Conservation (phyloP, 208 protist species). For the Novymonas esmeraldas region DNA sequence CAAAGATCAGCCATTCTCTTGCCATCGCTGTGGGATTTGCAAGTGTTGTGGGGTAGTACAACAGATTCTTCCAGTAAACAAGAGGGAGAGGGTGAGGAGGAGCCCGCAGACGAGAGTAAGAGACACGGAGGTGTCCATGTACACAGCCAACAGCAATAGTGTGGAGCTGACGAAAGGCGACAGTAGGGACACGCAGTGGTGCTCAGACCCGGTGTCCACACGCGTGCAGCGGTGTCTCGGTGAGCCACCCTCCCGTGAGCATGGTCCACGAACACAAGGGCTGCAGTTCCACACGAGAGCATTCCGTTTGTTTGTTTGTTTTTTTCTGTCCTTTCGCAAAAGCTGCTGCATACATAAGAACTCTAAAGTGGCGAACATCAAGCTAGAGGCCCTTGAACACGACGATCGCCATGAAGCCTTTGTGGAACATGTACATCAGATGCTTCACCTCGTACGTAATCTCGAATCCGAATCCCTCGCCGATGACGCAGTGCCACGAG, state of each 20-base stretch:
- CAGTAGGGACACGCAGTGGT: no score
- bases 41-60: conserved; percentile 14
- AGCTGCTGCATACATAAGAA: conserved; percentile 17
- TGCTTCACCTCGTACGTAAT: conserved; percentile 95
- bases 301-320: conserved; percentile 1
- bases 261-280: no score
- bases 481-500: conserved; percentile 95
- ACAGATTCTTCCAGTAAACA: not conserved
- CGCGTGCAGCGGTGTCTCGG: no score
- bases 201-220: no score
- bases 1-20: conserved; percentile 72
- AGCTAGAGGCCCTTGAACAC: conserved; percentile 93
- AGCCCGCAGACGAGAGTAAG: conserved; percentile 14
- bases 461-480: conserved; percentile 94
- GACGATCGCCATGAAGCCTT: conserved; percentile 91
- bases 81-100: conserved; percentile 7
- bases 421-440: conserved; percentile 95
- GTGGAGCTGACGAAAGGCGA: no score
- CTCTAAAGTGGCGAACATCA: conserved; percentile 10
- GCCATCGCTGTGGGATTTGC: conserved; percentile 36
- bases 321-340: not conserved
- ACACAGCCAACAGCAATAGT: no score
- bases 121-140: no score
- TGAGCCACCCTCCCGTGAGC: no score
- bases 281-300: no score